phyloP scores from a whole-genome alignment of 2,329 filamentous ascomycete genomes.

The Cryphonectria radicalis region DNA sequence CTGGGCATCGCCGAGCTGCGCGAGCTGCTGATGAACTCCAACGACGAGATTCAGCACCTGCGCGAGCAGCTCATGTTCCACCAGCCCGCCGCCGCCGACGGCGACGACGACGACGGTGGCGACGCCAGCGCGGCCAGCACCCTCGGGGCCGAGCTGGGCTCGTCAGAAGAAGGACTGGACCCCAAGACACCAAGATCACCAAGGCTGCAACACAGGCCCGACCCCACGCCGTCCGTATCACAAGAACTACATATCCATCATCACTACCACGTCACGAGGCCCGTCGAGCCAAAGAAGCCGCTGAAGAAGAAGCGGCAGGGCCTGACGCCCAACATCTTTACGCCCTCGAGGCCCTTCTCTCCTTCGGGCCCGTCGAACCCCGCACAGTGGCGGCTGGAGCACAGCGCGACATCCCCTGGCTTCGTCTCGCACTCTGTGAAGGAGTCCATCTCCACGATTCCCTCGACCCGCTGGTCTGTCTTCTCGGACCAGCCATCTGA shows the following conservation, averaged over 20 bases:
- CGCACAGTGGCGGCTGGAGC: constrained; percentile 43
- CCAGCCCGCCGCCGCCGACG: constrained; percentile 63
- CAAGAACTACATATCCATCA: constrained; percentile 92
- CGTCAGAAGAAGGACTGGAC: constrained; percentile 39
- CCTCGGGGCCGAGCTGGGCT: constrained; percentile 73
- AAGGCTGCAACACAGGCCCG: constrained; percentile 16
- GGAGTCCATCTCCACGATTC: constrained; percentile 55
- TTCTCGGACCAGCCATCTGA: constrained; percentile 66
- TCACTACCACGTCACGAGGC: constrained; percentile 78
- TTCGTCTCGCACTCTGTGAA: constrained; percentile 48
- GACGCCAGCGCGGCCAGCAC: constrained; percentile 52
- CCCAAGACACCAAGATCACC: constrained; percentile 34
- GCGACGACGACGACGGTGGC: constrained; percentile 39
- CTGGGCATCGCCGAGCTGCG: constrained; percentile 88
- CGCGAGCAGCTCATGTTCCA: constrained; percentile 81
- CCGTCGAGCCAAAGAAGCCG: constrained; percentile 63
- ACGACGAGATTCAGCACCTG: constrained; percentile 88
- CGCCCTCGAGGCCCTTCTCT: constrained; percentile 49
- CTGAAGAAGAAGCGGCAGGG: constrained; percentile 72
- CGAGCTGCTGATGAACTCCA: constrained; percentile 87
- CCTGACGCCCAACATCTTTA: constrained; percentile 64
- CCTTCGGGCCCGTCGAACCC: constrained; percentile 47
- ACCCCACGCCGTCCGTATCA: constrained; percentile 50
- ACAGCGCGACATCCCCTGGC: constrained; percentile 45
- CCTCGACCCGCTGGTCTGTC: constrained; percentile 65